phyloP scores from a whole-genome alignment of 2,329 filamentous ascomycete species.

The Penicillium sp. region DNA sequence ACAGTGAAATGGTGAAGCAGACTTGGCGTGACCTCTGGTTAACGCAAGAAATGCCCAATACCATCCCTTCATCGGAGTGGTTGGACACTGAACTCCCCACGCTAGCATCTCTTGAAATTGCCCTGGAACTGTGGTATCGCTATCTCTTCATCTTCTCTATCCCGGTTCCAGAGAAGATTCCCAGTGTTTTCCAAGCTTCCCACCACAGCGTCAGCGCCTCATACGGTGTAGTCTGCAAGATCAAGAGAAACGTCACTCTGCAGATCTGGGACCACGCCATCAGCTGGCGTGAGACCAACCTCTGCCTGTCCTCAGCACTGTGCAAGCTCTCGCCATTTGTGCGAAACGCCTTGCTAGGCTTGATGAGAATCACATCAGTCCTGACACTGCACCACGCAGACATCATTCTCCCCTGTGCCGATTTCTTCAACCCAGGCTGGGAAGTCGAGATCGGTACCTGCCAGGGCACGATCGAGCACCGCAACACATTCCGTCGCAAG shows the following conservation, averaged over 20 bases:
- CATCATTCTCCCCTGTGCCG: conserved; percentile 53
- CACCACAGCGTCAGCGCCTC: conserved; percentile 58
- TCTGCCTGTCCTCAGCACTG: conserved; percentile 48
- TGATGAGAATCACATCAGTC: conserved; percentile 47
- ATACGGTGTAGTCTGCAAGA: conserved; percentile 58
- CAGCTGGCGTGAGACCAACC: conserved; percentile 54
- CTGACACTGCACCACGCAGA: conserved; percentile 54
- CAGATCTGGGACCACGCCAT: conserved; percentile 63
- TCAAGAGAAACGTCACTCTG: conserved; percentile 55
- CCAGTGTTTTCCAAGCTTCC: conserved; percentile 58
- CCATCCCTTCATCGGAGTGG: conserved; percentile 35
- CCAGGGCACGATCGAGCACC: conserved; percentile 53
- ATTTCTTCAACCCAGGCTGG: conserved; percentile 62
- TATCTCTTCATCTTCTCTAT: conserved; percentile 55
- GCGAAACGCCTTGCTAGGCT: conserved; percentile 45
- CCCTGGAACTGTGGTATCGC: conserved; percentile 40
- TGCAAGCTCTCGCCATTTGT: conserved; percentile 49
- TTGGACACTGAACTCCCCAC: conserved; percentile 39
- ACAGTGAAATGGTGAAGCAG: conserved; percentile 41
- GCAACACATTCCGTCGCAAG: conserved; percentile 55
- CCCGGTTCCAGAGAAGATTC: conserved; percentile 52
- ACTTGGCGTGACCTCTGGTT: conserved; percentile 48
- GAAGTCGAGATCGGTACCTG: conserved; percentile 58
- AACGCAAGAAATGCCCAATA: conserved; percentile 41
- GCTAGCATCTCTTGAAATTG: conserved; percentile 33